Evolutionary conservation across 306 rosid species (phyloP), one percentile per base, ranked within the genome.

Genomic region (Cicer judaicum): DNA sequence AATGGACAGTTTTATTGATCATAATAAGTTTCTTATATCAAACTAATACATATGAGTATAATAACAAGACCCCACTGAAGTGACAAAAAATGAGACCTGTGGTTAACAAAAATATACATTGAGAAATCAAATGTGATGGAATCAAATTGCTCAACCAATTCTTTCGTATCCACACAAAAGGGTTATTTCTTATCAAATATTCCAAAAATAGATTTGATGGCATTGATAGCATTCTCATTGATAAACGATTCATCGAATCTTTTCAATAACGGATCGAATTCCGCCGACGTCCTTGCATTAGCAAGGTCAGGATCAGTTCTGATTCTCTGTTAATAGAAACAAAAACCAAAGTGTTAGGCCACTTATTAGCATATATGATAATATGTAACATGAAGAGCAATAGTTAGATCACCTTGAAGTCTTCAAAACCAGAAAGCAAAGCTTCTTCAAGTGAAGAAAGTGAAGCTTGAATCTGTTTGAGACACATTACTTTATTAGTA

Each of bases 371-470:
- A 49, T n/a, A 72, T 47, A 24, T 18, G 52, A 42, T 10, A 9
- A 49, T 61, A 49, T 61, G 3, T 21, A 43, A 16, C 55, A 29
- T 73, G 15, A 8, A 6, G 54, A 7, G 57, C 7, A 46, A 41
- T 65, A 19, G 54, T 55, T 47, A 7, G n/a, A 77, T 79, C 78
- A 94, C 99, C 99, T 92, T 92, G 49, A 88, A 94, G 87, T 94
- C 99, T 85, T 94, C 99, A 73, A 87, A 94, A 78, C 97, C 99
- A 68, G 89, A 71, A 56, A 81, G 68, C 84, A 94, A 41, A 67
- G 99, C 96, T 68, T 94, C 97, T 86, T 92, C 92, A 2, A 94
- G 97, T n/a, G 97, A 89, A 21, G 99, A 94, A 64, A 94, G 88
- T 43, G 92, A 91, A 65, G 99, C 99, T 88, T 94, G 85, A 63